Conservation (phyloP, 371 early-diverging fungal genomes). For the Capniomyces stellatus region DNA sequence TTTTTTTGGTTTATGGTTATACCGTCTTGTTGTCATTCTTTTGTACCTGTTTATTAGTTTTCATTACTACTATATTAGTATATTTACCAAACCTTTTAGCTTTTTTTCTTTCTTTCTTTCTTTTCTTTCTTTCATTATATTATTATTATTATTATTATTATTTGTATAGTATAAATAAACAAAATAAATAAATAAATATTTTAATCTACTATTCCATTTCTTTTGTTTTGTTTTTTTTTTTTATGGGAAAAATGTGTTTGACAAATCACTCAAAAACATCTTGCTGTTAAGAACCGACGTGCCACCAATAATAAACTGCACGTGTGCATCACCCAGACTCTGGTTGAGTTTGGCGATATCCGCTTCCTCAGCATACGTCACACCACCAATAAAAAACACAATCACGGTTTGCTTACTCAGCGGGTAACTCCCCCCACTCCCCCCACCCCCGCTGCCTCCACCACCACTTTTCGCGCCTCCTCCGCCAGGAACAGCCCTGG, state of each 20-base stretch:
- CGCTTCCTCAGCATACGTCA: constrained; percentile 80
- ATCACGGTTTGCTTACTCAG: constrained; percentile 19
- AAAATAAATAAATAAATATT: no score
- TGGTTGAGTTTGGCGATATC: constrained; percentile 46
- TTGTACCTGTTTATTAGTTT: no score
- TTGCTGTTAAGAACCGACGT: constrained; percentile 65
- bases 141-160: not conserved
- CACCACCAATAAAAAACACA: constrained; percentile 86
- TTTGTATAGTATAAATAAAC: no score
- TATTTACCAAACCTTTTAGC: not conserved
- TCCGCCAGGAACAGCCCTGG: not conserved
- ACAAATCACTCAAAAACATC: constrained; percentile 22
- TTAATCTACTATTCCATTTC: not conserved
- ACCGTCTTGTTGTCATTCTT: no score
- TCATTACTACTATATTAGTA: not conserved
- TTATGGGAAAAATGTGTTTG: constrained; percentile 18
- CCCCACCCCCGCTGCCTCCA: not conserved
- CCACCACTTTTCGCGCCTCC: not conserved
- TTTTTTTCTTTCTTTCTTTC: not conserved
- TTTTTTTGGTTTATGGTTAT: no score
- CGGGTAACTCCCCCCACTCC: not conserved
- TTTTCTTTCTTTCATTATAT: not conserved
- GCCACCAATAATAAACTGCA: constrained; percentile 74
- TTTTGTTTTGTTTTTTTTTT: not conserved
- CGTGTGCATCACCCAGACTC: constrained; percentile 32